A percentile compares a stretch with the other conserved stretches of the same genome.
Conservation (phyloP, 2,329 filamentous ascomycete species). For the Pyrenochaeta sp. region DNA sequence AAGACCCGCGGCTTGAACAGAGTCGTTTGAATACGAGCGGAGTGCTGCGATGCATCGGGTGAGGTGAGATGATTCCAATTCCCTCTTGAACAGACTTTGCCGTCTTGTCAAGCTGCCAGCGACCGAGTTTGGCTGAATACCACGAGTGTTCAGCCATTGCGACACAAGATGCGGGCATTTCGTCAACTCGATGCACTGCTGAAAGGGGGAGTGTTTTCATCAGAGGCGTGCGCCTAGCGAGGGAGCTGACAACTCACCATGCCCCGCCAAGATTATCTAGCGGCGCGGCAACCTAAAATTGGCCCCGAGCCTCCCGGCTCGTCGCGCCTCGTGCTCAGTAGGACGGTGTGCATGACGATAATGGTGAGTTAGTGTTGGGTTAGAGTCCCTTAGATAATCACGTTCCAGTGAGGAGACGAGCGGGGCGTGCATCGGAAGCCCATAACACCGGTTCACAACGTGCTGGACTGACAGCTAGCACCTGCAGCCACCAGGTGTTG, state of each 20-base stretch:
- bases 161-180: neutral
- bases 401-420: too few relatives aligned
- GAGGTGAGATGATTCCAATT: neutral
- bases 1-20: slow-evolving; percentile 9
- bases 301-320: neutral
- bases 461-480: too few relatives aligned
- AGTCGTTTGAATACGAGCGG: slow-evolving; percentile 8
- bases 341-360: too few relatives aligned
- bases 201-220: slow-evolving; percentile 1
- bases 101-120: too few relatives aligned
- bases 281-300: slow-evolving; percentile 16
- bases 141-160: neutral
- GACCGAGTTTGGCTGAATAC: neutral
- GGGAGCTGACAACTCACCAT: slow-evolving; percentile 1
- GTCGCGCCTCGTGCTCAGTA: too few relatives aligned
- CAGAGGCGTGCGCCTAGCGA: neutral
- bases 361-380: too few relatives aligned
- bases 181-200: neutral
- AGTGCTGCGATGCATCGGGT: neutral
- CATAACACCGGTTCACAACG: too few relatives aligned
- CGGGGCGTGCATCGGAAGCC: too few relatives aligned
- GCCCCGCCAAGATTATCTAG: slow-evolving; percentile 12
- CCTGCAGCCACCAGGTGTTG: too few relatives aligned
- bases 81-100: too few relatives aligned
- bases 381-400: too few relatives aligned